A percentile compares a stretch with the other conserved stretches of the same genome.
Evolutionary conservation across 257 asterid genomes (phyloP).

Genomic region (Paraleonurus japonicus): DNA sequence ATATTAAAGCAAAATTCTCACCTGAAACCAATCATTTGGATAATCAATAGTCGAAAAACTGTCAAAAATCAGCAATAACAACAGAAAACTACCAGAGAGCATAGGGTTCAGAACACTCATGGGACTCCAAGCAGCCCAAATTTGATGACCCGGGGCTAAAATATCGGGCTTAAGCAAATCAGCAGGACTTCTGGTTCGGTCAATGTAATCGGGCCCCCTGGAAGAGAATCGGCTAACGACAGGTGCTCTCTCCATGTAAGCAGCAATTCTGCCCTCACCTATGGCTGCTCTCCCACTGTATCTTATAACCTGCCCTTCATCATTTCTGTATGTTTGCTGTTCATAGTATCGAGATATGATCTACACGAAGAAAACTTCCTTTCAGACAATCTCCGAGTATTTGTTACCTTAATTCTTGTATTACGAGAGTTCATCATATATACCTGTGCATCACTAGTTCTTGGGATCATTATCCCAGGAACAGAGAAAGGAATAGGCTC

Average conservation of each 20-base stretch:
- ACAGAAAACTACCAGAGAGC: constrained; percentile 49
- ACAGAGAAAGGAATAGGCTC: constrained; percentile 79
- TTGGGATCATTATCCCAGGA: constrained; percentile 85
- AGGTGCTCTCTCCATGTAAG: constrained; percentile 69
- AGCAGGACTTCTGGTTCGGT: constrained; percentile 52
- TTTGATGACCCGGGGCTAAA: constrained; percentile 93
- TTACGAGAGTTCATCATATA: neutral
- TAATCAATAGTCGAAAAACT: neutral
- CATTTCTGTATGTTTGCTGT: constrained; percentile 51
- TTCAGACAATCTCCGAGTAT: neutral
- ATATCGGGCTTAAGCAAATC: constrained; percentile 93
- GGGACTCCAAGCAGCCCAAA: constrained; percentile 99
- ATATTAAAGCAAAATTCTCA: constrained; percentile 57
- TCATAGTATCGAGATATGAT: constrained; percentile 62
- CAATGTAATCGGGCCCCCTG: constrained; percentile 79
- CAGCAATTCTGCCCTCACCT: constrained; percentile 79
- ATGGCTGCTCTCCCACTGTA: constrained; percentile 73
- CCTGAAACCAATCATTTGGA: constrained; percentile 43
- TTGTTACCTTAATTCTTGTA: constrained; percentile 3
- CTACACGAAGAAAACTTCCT: constrained; percentile 28
- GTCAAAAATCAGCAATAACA: neutral
- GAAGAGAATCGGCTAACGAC: constrained; percentile 86
- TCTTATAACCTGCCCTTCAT: constrained; percentile 39
- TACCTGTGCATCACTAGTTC: constrained; percentile 62
- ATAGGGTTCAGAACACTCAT: constrained; percentile 67